Base-by-base conservation (phyloP, 176 grass and related monocot species). In the Hordeum marinum region DNA sequence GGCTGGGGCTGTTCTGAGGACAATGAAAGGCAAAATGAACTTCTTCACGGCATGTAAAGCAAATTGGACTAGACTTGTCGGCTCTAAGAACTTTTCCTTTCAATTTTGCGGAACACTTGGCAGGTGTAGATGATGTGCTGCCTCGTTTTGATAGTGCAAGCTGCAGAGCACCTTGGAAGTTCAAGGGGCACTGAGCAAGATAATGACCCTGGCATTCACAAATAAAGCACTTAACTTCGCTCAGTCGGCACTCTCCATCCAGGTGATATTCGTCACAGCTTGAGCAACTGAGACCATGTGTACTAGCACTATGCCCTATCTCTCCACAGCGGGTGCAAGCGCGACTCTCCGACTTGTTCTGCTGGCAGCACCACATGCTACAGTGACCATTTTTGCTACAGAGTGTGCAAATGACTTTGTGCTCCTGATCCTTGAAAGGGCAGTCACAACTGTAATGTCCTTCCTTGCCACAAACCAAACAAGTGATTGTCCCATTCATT, bases 251-350 rank as follows among this genome's bases (percentile, higher is more conserved):
- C 43, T 52, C 25, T 20, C 72, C 43, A 11, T 31, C 42, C 14
- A 15, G 24, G 52, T 75, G 72, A 75, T 52, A 31, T 31, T 75
- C 25, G 2, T 75, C 72, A 52, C 72, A 75, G 27, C 72, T 75
- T 50, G 72, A 75, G 46, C 72, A 75, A 52, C 15, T 29, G 45
- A 75, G 72, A 31, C 43, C 72, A 52, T 52, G 45, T 75, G 72
- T 32, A 75, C 43, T 75, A 52, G 72, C 25, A 75, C 8, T 50
- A 32, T 75, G 72, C 43, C 72, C 72, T 75, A 75, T 75, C 45
- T 75, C 72, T 75, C 72, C 72, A 75, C 72, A 75, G 72, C 72
- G 72, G 43, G 72, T 75, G 43, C 72, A 75, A 31, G 72, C 72
- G 8, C 45, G 43, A 52, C 29, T 75, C 25, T 52, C 25, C 14